Evolutionary conservation across 495 filamentous ascomycete species (phyloP).

Genomic region (Xeromyces bisporus): DNA sequence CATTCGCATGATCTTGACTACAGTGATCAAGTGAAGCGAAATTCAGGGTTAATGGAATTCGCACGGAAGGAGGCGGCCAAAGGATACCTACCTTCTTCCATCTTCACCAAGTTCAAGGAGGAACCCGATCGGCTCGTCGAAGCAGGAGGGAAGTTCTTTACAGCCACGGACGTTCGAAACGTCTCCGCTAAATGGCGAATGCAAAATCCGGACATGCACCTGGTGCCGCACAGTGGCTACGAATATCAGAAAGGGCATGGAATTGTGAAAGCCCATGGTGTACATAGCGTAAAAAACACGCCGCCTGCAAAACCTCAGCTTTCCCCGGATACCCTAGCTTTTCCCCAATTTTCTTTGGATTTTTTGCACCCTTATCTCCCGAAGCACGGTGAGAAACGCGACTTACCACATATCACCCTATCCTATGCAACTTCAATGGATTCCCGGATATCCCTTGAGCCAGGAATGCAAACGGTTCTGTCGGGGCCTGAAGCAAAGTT

Average conservation of each 20-base stretch:
- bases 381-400: slow-evolving; percentile 12
- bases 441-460: slow-evolving; percentile 52
- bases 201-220: slow-evolving; percentile 29
- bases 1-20: slow-evolving; percentile 36
- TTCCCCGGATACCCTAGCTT: slow-evolving; percentile 29
- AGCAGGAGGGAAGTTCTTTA: slow-evolving; percentile 33
- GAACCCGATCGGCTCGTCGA: slow-evolving; percentile 28
- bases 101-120: slow-evolving; percentile 33
- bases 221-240: slow-evolving; percentile 33
- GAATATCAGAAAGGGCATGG: slow-evolving; percentile 35
- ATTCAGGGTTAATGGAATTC: slow-evolving; percentile 35
- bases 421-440: slow-evolving; percentile 89
- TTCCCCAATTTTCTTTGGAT: slow-evolving; percentile 25
- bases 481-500: slow-evolving; percentile 69
- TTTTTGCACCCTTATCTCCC: slow-evolving; percentile 34
- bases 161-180: slow-evolving; percentile 35
- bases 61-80: slow-evolving; percentile 31
- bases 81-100: slow-evolving; percentile 37
- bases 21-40: slow-evolving; percentile 35
- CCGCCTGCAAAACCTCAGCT: slow-evolving; percentile 15
- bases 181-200: slow-evolving; percentile 35
- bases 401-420: slow-evolving; percentile 45
- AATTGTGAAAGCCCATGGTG: slow-evolving; percentile 19
- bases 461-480: slow-evolving; percentile 58
- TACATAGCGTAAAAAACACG: slow-evolving; percentile 5